Conservation (phyloP, 1,284 basidiomycete species). For the Bjerkandera adusta region DNA sequence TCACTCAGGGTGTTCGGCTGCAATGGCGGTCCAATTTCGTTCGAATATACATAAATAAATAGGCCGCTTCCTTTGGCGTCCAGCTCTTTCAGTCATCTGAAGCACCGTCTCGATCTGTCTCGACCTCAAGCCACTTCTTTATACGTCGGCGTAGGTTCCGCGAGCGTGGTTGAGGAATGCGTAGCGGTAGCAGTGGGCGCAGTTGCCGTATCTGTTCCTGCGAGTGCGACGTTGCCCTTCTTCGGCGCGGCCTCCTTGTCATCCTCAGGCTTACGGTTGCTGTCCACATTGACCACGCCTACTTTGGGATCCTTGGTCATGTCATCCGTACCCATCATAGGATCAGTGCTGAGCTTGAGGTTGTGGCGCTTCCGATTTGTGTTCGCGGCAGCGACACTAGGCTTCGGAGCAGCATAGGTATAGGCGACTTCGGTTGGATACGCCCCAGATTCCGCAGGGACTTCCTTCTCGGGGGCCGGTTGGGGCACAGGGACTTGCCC, state of each 20-base stretch:
- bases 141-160: too few relatives aligned
- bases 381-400: background rate
- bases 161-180: background rate
- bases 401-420: constrained; percentile 3
- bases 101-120: background rate
- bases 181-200: background rate
- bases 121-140: too few relatives aligned
- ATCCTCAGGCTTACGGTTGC: constrained; percentile 21
- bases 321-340: constrained; percentile 17
- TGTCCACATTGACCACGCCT: constrained; percentile 29
- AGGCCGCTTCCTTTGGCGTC: background rate
- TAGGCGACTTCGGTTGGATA: constrained; percentile 1
- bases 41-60: background rate
- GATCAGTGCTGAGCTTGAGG: constrained; percentile 25
- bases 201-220: background rate
- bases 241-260: background rate
- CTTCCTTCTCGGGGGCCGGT: constrained; percentile 1
- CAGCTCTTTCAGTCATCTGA: too few relatives aligned
- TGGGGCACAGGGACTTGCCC: background rate
- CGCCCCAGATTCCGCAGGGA: constrained; percentile 2
- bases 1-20: too few relatives aligned
- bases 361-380: constrained; percentile 18
- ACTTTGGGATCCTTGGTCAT: constrained; percentile 16
- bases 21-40: too few relatives aligned
- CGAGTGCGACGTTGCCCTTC: too few relatives aligned